phyloP scores from a whole-genome alignment of 257 asterid species.

The Solanum acaule region DNA sequence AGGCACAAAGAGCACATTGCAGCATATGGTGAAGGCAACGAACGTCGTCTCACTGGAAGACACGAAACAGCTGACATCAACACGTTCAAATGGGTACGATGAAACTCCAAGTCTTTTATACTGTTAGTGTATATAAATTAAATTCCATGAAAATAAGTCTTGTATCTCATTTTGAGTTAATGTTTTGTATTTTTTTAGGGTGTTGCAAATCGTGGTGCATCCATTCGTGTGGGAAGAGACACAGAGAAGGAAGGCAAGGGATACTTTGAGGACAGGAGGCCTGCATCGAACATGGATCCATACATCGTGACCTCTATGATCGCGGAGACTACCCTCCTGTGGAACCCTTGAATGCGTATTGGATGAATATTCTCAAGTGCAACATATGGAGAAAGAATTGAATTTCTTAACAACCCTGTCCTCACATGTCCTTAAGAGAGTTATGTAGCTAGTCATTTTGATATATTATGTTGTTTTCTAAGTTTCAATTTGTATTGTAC shows the following conservation, averaged over 20 bases:
- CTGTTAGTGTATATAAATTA: not conserved
- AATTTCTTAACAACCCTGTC: not conserved
- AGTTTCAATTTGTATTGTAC: not conserved
- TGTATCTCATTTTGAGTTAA: not conserved
- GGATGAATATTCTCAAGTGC: not conserved
- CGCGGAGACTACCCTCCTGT: slow-evolving; percentile 75
- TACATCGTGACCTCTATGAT: slow-evolving; percentile 90
- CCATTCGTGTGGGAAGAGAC: slow-evolving; percentile 86
- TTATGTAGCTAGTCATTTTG: not conserved
- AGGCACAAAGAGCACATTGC: not conserved
- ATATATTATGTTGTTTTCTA: not conserved
- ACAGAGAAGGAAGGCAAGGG: slow-evolving; percentile 92
- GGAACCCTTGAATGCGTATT: slow-evolving; percentile 18
- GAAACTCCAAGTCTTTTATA: not conserved
- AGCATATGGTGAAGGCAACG: slow-evolving; percentile 86
- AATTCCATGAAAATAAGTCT: not conserved
- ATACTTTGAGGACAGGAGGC: slow-evolving; percentile 94
- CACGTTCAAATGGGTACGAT: slow-evolving; percentile 68
- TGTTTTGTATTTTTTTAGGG: not conserved
- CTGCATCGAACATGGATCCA: slow-evolving; percentile 96
- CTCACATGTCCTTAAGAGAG: not conserved
- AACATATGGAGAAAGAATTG: not conserved
- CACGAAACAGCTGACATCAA: slow-evolving; percentile 79
- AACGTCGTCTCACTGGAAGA: slow-evolving; percentile 89
- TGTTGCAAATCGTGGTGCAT: slow-evolving; percentile 94